Percentiles rank a stretch among this genome's conserved stretches.
These are phyloP conservation scores for Myochromella boudieri DNA, from an alignment of 768 basidiomycete species.

Conservation along the genomic window DNA sequence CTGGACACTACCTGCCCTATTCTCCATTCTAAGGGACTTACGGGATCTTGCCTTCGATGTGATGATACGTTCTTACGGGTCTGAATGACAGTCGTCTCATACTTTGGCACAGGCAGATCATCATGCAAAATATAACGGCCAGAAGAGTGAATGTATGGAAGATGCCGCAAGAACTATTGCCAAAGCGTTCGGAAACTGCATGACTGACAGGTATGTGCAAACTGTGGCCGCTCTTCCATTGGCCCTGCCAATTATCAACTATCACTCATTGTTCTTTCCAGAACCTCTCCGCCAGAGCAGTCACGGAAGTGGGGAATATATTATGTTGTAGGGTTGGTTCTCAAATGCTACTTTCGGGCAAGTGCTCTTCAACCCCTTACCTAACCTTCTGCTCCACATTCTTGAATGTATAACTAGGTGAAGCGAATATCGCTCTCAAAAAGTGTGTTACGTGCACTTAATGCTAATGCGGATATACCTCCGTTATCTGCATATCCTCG, in stretches of 20 bases:
- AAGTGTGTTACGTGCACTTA: conserved; percentile 87
- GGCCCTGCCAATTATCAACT: neutral
- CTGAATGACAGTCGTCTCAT: neutral
- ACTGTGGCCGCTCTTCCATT: neutral
- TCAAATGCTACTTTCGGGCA: conserved; percentile 95
- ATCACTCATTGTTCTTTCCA: conserved; percentile 21
- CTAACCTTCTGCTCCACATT: neutral
- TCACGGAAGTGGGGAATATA: conserved; percentile 92
- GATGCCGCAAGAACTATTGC: conserved; percentile 84
- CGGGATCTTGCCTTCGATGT: conserved; percentile 87
- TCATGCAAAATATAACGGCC: conserved; percentile 53
- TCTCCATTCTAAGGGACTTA: conserved; percentile 78
- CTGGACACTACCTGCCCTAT: conserved; percentile 85
- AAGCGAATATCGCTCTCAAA: conserved; percentile 89
- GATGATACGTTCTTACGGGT: conserved; percentile 15
- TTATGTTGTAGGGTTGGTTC: conserved; percentile 83
- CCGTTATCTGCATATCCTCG: conserved; percentile 73
- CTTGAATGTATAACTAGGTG: conserved; percentile 48
- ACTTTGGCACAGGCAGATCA: conserved; percentile 51
- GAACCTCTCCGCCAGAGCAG: conserved; percentile 67
- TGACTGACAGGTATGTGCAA: conserved; percentile 61
- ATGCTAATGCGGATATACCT: conserved; percentile 85
- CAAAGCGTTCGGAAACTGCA: conserved; percentile 87
- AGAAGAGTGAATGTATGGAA: conserved; percentile 73
- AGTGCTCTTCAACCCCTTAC: conserved; percentile 28